Evolutionary conservation across 83 land plant species (phyloP).

Genomic region (Thuja plicata): DNA sequence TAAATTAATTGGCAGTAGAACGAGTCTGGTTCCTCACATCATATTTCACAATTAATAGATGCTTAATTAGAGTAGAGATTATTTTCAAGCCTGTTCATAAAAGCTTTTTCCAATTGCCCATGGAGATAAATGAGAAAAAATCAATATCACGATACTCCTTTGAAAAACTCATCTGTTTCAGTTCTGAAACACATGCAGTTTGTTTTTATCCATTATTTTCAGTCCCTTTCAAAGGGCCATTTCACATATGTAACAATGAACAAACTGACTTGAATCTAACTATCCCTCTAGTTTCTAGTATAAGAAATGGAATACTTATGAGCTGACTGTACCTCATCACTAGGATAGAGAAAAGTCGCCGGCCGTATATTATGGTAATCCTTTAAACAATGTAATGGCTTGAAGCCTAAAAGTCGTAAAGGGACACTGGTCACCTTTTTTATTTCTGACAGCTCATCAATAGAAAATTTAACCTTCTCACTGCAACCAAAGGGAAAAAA

Average conservation of each 20-base stretch:
- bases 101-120: background rate
- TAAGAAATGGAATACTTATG: background rate
- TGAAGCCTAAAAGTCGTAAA: conserved; percentile 89
- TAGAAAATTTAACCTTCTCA: conserved; percentile 53
- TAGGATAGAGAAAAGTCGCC: conserved; percentile 90
- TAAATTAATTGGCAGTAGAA: too few species aligned
- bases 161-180: background rate
- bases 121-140: background rate
- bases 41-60: background rate
- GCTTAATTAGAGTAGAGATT: background rate
- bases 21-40: too few species aligned
- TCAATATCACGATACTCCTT: background rate
- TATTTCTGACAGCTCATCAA: conserved; percentile 70
- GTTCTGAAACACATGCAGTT: background rate
- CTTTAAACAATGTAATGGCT: conserved; percentile 77
- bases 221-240: background rate
- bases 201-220: background rate
- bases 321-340: conserved; percentile 69
- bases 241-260: background rate
- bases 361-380: conserved; percentile 96
- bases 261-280: background rate
- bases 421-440: conserved; percentile 69
- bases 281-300: background rate
- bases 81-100: background rate
- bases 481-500: conserved; percentile 38